Conservation (phyloP, 768 basidiomycete species). For the Hygrocybe coccinea region DNA sequence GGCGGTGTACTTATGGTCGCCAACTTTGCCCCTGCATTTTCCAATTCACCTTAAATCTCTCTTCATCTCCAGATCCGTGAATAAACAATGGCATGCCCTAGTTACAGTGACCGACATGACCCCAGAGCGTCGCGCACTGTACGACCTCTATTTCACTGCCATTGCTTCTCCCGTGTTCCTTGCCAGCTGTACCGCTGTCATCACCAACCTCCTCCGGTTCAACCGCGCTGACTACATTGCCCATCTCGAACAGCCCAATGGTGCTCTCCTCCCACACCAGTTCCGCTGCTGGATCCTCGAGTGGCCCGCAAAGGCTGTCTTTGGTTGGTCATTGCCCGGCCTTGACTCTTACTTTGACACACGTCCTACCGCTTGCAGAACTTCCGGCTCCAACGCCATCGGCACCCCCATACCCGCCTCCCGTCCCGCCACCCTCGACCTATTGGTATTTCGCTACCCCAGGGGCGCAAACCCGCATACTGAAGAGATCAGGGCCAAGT, state of each 20-base stretch:
- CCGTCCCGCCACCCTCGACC: no score
- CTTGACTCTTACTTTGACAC: neutral
- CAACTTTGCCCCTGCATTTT: neutral
- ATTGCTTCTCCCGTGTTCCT: conserved; percentile 4
- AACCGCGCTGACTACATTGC: neutral
- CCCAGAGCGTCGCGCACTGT: neutral
- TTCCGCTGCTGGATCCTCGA: conserved; percentile 5
- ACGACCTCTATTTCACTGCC: neutral
- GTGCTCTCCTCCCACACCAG: neutral
- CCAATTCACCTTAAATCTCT: conserved; percentile 6
- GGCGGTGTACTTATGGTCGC: no score
- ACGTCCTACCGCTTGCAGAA: neutral
- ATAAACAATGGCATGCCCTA: neutral
- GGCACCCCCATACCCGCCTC: no score
- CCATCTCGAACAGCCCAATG: neutral
- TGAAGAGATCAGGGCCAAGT: no score
- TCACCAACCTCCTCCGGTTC: neutral
- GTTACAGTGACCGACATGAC: neutral
- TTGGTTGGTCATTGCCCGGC: conserved; percentile 3
- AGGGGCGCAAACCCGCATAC: no score
- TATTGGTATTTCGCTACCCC: no score
- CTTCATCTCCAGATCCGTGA: neutral
- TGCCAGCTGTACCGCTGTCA: neutral
- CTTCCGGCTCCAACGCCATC: neutral
- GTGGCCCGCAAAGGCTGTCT: conserved; percentile 4